Conservation (phyloP, 169 alveolate genomes). For the Cryptosporidium canis region DNA sequence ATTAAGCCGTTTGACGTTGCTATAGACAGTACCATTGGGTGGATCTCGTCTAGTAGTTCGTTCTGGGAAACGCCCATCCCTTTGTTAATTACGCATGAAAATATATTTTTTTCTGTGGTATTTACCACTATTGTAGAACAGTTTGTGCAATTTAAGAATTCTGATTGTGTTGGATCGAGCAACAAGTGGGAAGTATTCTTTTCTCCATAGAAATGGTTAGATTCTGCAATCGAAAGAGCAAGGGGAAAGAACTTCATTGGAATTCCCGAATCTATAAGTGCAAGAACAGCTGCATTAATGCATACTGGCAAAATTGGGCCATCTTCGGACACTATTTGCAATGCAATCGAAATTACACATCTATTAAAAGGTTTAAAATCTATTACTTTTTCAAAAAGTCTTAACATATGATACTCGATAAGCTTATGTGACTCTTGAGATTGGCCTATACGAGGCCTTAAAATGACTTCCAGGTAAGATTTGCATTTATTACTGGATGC, state of each 20-base stretch:
- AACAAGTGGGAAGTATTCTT: background rate
- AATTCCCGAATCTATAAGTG: conserved; percentile 43
- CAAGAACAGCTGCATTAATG: conserved; percentile 60
- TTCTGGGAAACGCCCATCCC: conserved; percentile 52
- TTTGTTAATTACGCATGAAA: conserved; percentile 28
- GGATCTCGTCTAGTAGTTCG: background rate
- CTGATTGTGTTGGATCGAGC: conserved; percentile 34
- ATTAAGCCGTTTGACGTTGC: conserved; percentile 31
- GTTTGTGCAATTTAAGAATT: conserved; percentile 26
- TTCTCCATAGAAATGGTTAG: conserved; percentile 24
- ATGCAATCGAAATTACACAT: conserved; percentile 46
- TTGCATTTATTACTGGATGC: conserved; percentile 10
- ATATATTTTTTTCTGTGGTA: background rate
- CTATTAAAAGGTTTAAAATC: conserved; percentile 37
- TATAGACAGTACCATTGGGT: conserved; percentile 3
- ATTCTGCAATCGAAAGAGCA: conserved; percentile 60
- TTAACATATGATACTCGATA: conserved; percentile 4
- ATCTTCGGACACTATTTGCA: conserved; percentile 55
- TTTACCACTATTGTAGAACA: conserved; percentile 41
- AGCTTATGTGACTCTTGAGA: conserved; percentile 31
- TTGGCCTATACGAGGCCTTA: conserved; percentile 28
- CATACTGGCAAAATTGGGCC: conserved; percentile 59
- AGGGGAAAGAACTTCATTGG: conserved; percentile 42
- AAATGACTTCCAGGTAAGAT: conserved; percentile 41
- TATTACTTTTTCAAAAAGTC: conserved; percentile 32